These are phyloP conservation scores for Hirschfeldia incana DNA, from an alignment of 345 rosid species.

Conservation along the genomic window DNA sequence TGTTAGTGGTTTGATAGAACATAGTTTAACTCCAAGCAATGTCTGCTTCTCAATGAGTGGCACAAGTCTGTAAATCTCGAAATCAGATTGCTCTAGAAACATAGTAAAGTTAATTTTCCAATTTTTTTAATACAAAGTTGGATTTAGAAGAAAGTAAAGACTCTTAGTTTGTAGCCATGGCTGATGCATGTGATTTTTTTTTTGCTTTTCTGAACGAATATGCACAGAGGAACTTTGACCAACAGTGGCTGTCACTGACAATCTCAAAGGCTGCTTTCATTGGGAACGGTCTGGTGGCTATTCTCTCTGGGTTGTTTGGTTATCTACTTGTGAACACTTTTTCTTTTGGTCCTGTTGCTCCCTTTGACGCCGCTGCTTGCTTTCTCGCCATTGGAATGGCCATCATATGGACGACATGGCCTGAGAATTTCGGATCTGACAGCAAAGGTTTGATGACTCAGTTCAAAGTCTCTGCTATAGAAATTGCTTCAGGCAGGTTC, in stretches of 20 bases:
- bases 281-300: slow-evolving; percentile 93
- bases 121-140: neutral
- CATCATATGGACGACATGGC: slow-evolving; percentile 75
- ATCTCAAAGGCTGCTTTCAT: slow-evolving; percentile 94
- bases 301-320: slow-evolving; percentile 79
- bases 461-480: slow-evolving; percentile 87
- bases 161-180: slow-evolving; percentile 3
- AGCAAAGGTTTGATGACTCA: slow-evolving; percentile 86
- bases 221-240: slow-evolving; percentile 78
- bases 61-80: neutral
- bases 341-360: slow-evolving; percentile 95
- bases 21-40: neutral
- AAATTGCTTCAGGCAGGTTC: slow-evolving; percentile 88
- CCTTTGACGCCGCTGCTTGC: slow-evolving; percentile 94
- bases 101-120: neutral
- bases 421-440: slow-evolving; percentile 91
- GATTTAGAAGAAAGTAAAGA: neutral
- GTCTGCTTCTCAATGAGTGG: slow-evolving; percentile 6
- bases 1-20: neutral
- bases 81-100: slow-evolving; percentile 8
- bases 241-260: slow-evolving; percentile 86
- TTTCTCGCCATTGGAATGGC: slow-evolving; percentile 95
- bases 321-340: slow-evolving; percentile 77
- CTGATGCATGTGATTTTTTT: slow-evolving; percentile 12
- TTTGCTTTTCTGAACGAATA: slow-evolving; percentile 2